Conservation (phyloP, 2,329 filamentous ascomycete species). For the Escovopsis sp. region DNA sequence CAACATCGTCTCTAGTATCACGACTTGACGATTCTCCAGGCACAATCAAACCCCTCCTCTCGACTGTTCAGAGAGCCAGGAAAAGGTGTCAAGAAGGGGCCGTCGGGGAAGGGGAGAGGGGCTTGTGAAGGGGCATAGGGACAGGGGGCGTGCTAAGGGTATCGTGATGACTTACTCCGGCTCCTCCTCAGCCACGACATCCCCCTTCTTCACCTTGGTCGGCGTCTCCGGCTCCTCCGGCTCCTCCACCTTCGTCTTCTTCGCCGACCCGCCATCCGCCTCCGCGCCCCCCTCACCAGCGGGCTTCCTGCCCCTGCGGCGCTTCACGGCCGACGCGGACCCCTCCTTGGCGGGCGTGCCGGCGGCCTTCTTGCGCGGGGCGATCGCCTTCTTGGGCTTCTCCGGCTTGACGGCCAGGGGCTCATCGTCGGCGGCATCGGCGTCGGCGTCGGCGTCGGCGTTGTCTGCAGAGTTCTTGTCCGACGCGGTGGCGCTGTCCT, state of each 20-base stretch:
- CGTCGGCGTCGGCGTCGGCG: slow-evolving; percentile 8
- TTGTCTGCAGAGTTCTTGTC: too few species aligned
- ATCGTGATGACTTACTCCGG: too few species aligned
- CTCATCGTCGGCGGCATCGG: slow-evolving; percentile 4
- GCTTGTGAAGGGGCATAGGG: too few species aligned
- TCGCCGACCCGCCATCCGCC: slow-evolving; percentile 3
- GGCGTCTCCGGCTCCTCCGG: not conserved
- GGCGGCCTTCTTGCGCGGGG: slow-evolving; percentile 6
- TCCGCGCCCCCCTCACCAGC: not conserved
- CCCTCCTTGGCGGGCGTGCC: not conserved
- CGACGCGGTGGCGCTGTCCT: not conserved
- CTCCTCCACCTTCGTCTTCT: not conserved
- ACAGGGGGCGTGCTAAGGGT: too few species aligned
- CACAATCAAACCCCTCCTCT: too few species aligned
- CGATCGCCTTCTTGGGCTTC: slow-evolving; percentile 9
- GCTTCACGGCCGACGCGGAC: not conserved
- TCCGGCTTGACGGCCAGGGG: not conserved
- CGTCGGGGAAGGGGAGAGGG: too few species aligned
- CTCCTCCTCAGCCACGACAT: too few species aligned
- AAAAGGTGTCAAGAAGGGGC: too few species aligned
- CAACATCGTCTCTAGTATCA: too few species aligned
- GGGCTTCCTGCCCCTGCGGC: slow-evolving; percentile 1
- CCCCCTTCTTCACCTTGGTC: not conserved
- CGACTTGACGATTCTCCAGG: too few species aligned
- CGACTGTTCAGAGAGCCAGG: too few species aligned